Percentiles rank a stretch among this genome's conserved stretches.
phyloP scores from a whole-genome alignment of 2,329 filamentous ascomycete species.

The Neoscytalidium dimidiatum region DNA sequence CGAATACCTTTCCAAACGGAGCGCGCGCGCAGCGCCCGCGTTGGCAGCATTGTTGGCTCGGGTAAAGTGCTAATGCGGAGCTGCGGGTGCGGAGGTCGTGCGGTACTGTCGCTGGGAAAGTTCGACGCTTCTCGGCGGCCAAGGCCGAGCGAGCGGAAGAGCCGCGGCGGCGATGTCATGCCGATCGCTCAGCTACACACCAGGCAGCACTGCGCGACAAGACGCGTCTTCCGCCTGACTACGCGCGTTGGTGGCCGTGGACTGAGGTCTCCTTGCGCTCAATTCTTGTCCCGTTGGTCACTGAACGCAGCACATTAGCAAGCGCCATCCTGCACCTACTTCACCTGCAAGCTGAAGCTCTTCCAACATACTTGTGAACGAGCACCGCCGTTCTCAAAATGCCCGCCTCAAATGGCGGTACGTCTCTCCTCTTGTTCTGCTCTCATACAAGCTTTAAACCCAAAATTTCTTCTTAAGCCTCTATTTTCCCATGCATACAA shows the following conservation, averaged over 20 bases:
- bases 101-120: neutral
- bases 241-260: neutral
- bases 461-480: neutral
- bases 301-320: neutral
- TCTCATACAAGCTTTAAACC: too few species aligned
- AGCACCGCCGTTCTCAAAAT: slow-evolving; percentile 23
- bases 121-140: slow-evolving; percentile 9
- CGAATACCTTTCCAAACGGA: slow-evolving; percentile 84
- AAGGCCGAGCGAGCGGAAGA: neutral
- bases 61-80: neutral
- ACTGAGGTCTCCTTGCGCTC: neutral
- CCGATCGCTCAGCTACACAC: slow-evolving; percentile 8
- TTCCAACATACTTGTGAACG: neutral
- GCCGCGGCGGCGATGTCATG: slow-evolving; percentile 9
- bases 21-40: slow-evolving; percentile 63
- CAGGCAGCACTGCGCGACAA: slow-evolving; percentile 12
- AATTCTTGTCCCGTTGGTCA: neutral
- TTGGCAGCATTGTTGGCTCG: slow-evolving; percentile 33
- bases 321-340: neutral
- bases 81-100: neutral
- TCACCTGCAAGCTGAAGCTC: neutral
- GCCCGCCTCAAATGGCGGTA: slow-evolving; percentile 24
- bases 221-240: neutral
- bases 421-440: neutral
- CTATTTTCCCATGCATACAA: too few species aligned